Evolutionary conservation across 495 filamentous ascomycete genomes (phyloP), one percentile per base, ranked within the genome.

Genomic region (Parathielavia appendiculata): DNA sequence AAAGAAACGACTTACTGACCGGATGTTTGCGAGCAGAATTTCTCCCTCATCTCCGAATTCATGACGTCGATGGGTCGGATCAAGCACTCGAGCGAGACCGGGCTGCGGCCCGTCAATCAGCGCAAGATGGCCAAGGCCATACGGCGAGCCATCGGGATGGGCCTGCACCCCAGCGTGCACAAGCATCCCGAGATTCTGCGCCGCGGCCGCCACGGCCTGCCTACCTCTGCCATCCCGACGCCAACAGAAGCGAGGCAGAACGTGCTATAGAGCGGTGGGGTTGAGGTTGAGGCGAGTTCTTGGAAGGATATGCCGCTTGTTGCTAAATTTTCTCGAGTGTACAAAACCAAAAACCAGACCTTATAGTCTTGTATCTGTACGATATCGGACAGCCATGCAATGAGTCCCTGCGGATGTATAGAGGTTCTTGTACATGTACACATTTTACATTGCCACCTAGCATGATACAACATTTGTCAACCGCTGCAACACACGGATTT

Each of bases 121-220:
- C 79, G 93, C 55, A 87, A 88, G 71, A 86, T 97, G 68, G 88
- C 92, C 30, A 97, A 93, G 76, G 91, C 93, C 23, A 87, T 98
- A 51, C 77, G 95, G 62, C 79, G 93, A 63, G 85, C 89, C 38
- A 85, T 97, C 64, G 93, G 91, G 6, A 76, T 96, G 58, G 93
- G 93, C 4, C 76, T 98, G 43, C 88, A 97, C 84, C 95, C 93
- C 11, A 91, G 86, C 72, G 88, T 95, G 54, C 91, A 98, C 78
- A 73, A 77, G 59, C 95, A 98, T 74, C 93, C 93, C n/a, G 90
- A 97, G 71, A 76, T 97, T 30, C 68, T 98, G 57, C 57, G 57
- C 57, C 22, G 23, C n/a, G 8, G 26, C 40, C 35, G 38, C 26
- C 13, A 23, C 9, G 26, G n/a, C 16, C n/a, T 51, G 38, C 48